Evolutionary conservation across 371 early-diverging fungal species (phyloP), one percentile per base, ranked within the genome.

Genomic region (Thermomucor indicae-seudaticae): DNA sequence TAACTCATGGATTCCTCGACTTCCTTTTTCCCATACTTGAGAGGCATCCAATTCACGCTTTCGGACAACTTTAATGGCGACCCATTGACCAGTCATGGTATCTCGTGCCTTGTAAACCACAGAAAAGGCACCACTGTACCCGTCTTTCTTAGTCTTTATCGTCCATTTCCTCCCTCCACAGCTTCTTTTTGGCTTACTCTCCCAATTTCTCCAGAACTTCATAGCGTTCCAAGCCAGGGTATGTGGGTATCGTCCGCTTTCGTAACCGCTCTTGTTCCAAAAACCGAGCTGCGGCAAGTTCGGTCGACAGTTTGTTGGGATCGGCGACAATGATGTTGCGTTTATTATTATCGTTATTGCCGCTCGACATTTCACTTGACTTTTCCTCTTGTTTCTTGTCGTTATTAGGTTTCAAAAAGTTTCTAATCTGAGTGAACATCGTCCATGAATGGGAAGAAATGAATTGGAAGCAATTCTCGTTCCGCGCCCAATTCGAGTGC

Each of bases 41-140:
- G 37, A 37, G 14, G 5, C 68, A 56, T 75, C 78, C 43, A 80
- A 58, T 28, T 82, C 81, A 23, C 47, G 64, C 43, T 85, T 87
- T 56, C 81, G 64, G 1, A 91, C 88, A 0, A 88, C 83, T 62
- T 93, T 93, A 57, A 93, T 75, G 8, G 92, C 94, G 4, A 93
- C 92, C 30, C 77, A 55, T 42, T 80, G 57, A 20, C 78, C 72
- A 2, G 75, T 83, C 40, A 61, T 57, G 8, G 56, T 64, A 47
- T 86, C 80, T 30, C 65, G 60, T n/a, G 88, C 91, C 48, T 80
- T 77, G 74, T 85, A 89, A 2, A 91, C 91, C 44, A 78, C 82
- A 44, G 88, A 87, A 66, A 91, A 91, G n/a, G 90, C 91, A 44
- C 91, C 91, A 62, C 86, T 86, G 45, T 6, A 44, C 24, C 14